phyloP scores from a whole-genome alignment of 2,329 filamentous ascomycete species.

The Lasiodiplodia citricola region DNA sequence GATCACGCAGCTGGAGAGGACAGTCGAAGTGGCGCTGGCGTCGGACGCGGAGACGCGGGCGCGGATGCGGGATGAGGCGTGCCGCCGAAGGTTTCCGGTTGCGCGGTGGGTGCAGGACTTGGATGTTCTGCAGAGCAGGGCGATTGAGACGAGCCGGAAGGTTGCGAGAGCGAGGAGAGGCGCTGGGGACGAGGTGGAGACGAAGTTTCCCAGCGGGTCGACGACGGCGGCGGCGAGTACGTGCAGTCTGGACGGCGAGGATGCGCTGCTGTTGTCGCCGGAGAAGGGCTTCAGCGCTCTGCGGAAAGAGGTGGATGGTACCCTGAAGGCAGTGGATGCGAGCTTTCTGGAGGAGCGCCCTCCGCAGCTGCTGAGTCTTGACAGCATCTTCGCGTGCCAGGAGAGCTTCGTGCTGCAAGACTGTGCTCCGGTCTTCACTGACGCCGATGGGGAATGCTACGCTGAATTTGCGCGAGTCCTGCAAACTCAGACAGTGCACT shows the following conservation, averaged over 20 bases:
- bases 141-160: slow-evolving; percentile 52
- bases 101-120: slow-evolving; percentile 70
- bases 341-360: no score
- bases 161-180: no score
- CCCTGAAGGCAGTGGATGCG: no score
- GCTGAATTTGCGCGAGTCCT: slow-evolving; percentile 65
- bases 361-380: slow-evolving; percentile 23
- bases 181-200: slow-evolving; percentile 37
- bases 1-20: slow-evolving; percentile 67
- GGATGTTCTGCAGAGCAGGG: slow-evolving; percentile 64
- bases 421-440: slow-evolving; percentile 71
- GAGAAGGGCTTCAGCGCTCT: neutral
- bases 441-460: slow-evolving; percentile 63
- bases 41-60: slow-evolving; percentile 62
- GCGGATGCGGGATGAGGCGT: slow-evolving; percentile 64
- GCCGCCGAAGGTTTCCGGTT: slow-evolving; percentile 69
- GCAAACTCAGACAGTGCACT: slow-evolving; percentile 34
- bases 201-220: slow-evolving; percentile 43
- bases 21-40: slow-evolving; percentile 64
- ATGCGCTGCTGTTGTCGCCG: neutral
- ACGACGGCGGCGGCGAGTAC: neutral
- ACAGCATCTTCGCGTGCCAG: slow-evolving; percentile 56
- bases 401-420: slow-evolving; percentile 64
- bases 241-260: neutral
- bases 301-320: no score